Evolutionary conservation across 768 basidiomycete species (phyloP).

Genomic region (Lentinula sp.): DNA sequence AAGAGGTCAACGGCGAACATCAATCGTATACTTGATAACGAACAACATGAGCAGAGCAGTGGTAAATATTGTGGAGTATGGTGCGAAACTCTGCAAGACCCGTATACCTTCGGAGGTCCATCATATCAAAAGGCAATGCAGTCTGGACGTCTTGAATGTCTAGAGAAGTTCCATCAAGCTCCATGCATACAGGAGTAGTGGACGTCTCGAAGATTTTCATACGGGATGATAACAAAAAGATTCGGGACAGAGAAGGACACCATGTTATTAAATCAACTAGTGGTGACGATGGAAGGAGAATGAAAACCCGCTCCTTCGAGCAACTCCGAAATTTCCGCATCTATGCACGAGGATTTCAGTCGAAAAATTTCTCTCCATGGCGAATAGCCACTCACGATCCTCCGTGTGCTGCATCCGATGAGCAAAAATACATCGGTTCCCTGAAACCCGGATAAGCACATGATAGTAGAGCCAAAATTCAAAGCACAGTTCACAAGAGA

Average conservation of each 20-base stretch:
- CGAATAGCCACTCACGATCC: constrained; percentile 31
- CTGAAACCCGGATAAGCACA: constrained; percentile 17
- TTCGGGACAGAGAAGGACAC: background rate
- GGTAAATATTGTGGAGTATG: too few species aligned
- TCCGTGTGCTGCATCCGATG: constrained; percentile 58
- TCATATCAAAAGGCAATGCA: background rate
- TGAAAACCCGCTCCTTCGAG: background rate
- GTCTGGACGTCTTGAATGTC: background rate
- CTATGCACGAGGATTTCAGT: background rate
- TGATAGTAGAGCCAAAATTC: background rate
- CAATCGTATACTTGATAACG: too few species aligned
- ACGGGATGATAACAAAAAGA: too few species aligned
- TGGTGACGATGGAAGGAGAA: background rate
- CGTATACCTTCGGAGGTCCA: too few species aligned
- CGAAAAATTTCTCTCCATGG: background rate
- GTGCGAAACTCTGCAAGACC: too few species aligned
- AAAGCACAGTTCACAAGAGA: background rate
- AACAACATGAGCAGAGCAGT: too few species aligned
- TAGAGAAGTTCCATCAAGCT: background rate
- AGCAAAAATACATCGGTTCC: constrained; percentile 41
- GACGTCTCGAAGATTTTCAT: too few species aligned
- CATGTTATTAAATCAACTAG: too few species aligned
- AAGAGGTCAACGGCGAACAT: too few species aligned
- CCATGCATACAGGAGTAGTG: too few species aligned
- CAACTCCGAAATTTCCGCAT: constrained; percentile 8